Conservation (phyloP, 176 grass and related monocot species). For the Ensete glaucum region DNA sequence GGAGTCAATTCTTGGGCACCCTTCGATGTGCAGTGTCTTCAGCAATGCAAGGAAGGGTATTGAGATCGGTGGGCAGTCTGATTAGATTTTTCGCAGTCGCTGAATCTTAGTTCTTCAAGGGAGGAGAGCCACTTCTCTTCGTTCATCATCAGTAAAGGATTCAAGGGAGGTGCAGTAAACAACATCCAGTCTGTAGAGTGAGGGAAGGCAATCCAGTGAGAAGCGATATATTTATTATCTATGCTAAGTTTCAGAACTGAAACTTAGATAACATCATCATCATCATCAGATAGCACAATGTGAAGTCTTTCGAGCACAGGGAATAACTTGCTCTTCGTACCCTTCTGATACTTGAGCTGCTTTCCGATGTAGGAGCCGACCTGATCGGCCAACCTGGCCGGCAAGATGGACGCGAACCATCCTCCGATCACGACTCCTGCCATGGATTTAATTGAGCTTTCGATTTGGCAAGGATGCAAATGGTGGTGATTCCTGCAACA, state of each 20-base stretch:
- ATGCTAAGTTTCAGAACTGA: too few species aligned
- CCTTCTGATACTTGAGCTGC: background rate
- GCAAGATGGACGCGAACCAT: background rate
- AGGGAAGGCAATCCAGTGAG: background rate
- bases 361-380: background rate
- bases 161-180: slow-evolving; percentile 17
- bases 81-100: slow-evolving; percentile 27
- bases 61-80: slow-evolving; percentile 28
- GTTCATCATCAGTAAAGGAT: slow-evolving; percentile 25
- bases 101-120: slow-evolving; percentile 28
- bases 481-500: too few species aligned
- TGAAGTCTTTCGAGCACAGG: too few species aligned
- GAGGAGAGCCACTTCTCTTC: slow-evolving; percentile 15
- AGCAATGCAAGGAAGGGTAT: background rate
- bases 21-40: background rate
- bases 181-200: slow-evolving; percentile 19
- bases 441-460: too few species aligned
- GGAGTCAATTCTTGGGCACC: background rate
- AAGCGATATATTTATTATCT: too few species aligned
- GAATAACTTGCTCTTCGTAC: too few species aligned
- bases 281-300: too few species aligned
- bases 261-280: too few species aligned
- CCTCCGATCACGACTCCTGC: background rate
- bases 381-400: background rate
- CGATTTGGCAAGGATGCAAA: too few species aligned